Base-by-base conservation (phyloP, 148 eudicot genomes). In the Fagopyrum esculentum region DNA sequence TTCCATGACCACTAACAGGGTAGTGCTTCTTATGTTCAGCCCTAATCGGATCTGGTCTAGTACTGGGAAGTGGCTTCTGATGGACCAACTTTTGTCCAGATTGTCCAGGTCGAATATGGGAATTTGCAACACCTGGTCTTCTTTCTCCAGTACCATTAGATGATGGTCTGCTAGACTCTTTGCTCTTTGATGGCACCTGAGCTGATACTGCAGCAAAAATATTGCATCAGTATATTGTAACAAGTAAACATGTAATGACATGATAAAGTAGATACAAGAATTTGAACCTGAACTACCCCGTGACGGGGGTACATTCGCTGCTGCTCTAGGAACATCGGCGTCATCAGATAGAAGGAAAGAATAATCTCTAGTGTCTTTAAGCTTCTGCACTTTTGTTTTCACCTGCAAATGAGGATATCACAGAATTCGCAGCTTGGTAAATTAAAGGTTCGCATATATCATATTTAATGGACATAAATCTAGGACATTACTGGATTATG, bases 281-380 rank as follows among this genome's bases (percentile, higher is more conserved):
- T 73, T 76, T 12, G 83, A 68, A 73, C 79, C 82, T 46, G 82
- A 70, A 71, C 75, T 74, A 59, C 76, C 82, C 75, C 78, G 85
- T 44, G 82, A 78, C 0, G 80, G 86, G 55, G 81, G 79, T 54
- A 73, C 81, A 63, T 81, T 85, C 40, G 3, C 2, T 64, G 81
- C 73, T 55, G 87, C 84, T 69, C 80, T 82, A 54, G 92, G 93
- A 79, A 84, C 80, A 68, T 86, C 93, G 3, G 89, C 87, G 78
- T 92, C 96, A 73, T 95, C 93, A 57, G 96, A 88, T 63, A 90
- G 51, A 22, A 95, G 83, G 77, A 90, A 92, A n/a, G 98, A 92
- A 78, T 92, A 95, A 80, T 95, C 98, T 80, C 98, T 89, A 0
- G 93, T 87, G 60, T 84, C 84, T 77, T 90, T 96, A 5, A 89